Evolutionary conservation across 768 basidiomycete genomes (phyloP).

Genomic region (Mycena filopes): DNA sequence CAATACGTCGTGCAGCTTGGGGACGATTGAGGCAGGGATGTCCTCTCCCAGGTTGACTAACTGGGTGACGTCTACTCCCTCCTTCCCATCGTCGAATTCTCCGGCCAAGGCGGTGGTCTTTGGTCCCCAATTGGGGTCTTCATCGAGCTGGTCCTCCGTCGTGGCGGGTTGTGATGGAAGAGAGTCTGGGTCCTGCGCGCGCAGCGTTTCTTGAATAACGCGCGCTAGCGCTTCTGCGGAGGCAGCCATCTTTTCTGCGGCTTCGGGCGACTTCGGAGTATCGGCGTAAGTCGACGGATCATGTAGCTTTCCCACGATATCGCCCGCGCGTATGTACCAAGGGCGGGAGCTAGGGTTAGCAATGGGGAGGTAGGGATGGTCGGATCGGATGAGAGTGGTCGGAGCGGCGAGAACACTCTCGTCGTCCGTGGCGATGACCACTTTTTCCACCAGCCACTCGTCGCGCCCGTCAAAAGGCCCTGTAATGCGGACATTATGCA

Average conservation of each 20-base stretch:
- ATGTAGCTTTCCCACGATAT: slow-evolving; percentile 8
- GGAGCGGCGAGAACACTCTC: slow-evolving; percentile 13
- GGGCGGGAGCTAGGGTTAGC: slow-evolving; percentile 30
- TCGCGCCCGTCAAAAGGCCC: neutral
- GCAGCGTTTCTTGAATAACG: neutral
- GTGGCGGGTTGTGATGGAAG: neutral
- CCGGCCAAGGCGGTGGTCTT: slow-evolving; percentile 37
- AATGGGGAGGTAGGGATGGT: slow-evolving; percentile 23
- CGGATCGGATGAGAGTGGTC: slow-evolving; percentile 15
- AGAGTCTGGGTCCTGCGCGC: neutral
- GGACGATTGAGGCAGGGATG: slow-evolving; percentile 15
- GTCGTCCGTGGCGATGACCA: slow-evolving; percentile 20
- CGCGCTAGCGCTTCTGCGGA: slow-evolving; percentile 13
- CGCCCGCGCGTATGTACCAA: slow-evolving; percentile 23
- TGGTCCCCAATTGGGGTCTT: slow-evolving; percentile 33
- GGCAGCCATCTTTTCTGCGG: neutral
- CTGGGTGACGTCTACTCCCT: slow-evolving; percentile 7
- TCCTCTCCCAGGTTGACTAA: slow-evolving; percentile 35
- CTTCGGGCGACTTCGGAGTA: neutral
- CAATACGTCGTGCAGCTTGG: slow-evolving; percentile 22
- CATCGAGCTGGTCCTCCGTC: neutral
- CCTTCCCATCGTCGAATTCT: neutral
- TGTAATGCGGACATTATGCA: slow-evolving; percentile 3
- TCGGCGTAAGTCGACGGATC: slow-evolving; percentile 10
- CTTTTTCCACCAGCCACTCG: slow-evolving; percentile 33